These are phyloP conservation scores for Leptoxyphium fumago DNA, from an alignment of 2,329 filamentous ascomycete species.

Conservation along the genomic window DNA sequence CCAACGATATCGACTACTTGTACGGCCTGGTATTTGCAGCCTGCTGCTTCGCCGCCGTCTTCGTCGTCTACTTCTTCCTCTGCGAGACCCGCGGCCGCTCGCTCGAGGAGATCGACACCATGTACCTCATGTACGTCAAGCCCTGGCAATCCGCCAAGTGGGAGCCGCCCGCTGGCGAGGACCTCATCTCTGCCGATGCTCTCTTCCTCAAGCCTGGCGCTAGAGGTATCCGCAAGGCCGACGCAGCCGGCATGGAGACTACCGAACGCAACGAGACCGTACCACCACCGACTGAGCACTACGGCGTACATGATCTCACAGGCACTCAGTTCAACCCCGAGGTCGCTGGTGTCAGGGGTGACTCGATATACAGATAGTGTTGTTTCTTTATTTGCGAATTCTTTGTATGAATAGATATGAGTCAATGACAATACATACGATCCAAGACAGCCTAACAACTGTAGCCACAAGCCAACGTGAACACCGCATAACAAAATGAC, in stretches of 20 bases:
- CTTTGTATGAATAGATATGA: no score
- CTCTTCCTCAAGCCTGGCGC: constrained; percentile 17
- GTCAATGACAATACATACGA: no score
- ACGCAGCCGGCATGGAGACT: constrained; percentile 17
- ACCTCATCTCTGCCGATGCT: constrained; percentile 16
- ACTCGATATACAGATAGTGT: not conserved
- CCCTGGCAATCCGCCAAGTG: constrained; percentile 21
- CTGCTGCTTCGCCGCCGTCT: constrained; percentile 19
- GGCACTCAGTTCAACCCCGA: constrained; percentile 14
- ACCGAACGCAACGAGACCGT: constrained; percentile 11
- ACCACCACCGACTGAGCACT: constrained; percentile 10
- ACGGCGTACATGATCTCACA: constrained; percentile 16
- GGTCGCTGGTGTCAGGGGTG: constrained; percentile 11
- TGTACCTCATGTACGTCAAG: constrained; percentile 23
- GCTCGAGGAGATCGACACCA: constrained; percentile 27
- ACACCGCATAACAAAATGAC: no score
- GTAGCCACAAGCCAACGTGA: no score
- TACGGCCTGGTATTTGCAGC: constrained; percentile 27
- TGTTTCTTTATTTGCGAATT: not conserved
- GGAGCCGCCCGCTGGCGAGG: constrained; percentile 17
- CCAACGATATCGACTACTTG: constrained; percentile 22
- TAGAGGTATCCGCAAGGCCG: constrained; percentile 17
- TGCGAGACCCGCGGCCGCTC: constrained; percentile 23
- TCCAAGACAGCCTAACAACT: no score
- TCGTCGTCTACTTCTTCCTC: constrained; percentile 26